Conservation (phyloP, 2,329 filamentous ascomycete genomes). For the Cadophora sp. region DNA sequence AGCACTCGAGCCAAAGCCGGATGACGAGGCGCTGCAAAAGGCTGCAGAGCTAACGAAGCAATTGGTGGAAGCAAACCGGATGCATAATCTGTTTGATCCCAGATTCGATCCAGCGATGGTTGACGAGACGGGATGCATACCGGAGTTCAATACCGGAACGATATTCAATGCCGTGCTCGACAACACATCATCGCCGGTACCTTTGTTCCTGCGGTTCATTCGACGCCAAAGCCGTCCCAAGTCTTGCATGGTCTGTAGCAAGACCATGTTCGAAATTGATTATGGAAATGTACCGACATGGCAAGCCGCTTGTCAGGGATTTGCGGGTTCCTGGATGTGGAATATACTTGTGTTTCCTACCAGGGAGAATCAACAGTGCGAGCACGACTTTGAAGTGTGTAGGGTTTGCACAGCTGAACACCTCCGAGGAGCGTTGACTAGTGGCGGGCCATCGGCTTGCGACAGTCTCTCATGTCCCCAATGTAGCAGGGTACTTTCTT, state of each 20-base stretch:
- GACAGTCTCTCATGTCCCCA: conserved; percentile 24
- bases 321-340: conserved; percentile 26
- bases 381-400: conserved; percentile 26
- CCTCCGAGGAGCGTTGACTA: conserved; percentile 14
- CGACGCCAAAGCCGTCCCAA: conserved; percentile 15
- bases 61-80: conserved; percentile 14
- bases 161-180: conserved; percentile 19
- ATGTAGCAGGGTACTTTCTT: conserved; percentile 19
- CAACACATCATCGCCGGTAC: conserved; percentile 14
- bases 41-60: conserved; percentile 19
- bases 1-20: conserved; percentile 14
- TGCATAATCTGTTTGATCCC: conserved; percentile 26
- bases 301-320: conserved; percentile 16
- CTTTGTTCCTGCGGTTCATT: conserved; percentile 25
- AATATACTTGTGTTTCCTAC: conserved; percentile 28
- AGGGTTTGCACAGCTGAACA: conserved; percentile 24
- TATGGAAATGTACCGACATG: conserved; percentile 20
- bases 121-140: conserved; percentile 26
- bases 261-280: conserved; percentile 26
- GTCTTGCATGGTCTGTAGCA: conserved; percentile 24
- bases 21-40: conserved; percentile 3
- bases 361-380: conserved; percentile 24
- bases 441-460: conserved; percentile 24
- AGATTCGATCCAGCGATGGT: conserved; percentile 23
- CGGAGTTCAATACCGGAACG: conserved; percentile 23